A percentile compares a stretch with the other conserved stretches of the same genome.
These are phyloP conservation scores for Lactarius sanguifluus DNA, from an alignment of 768 basidiomycete species.

Conservation along the genomic window DNA sequence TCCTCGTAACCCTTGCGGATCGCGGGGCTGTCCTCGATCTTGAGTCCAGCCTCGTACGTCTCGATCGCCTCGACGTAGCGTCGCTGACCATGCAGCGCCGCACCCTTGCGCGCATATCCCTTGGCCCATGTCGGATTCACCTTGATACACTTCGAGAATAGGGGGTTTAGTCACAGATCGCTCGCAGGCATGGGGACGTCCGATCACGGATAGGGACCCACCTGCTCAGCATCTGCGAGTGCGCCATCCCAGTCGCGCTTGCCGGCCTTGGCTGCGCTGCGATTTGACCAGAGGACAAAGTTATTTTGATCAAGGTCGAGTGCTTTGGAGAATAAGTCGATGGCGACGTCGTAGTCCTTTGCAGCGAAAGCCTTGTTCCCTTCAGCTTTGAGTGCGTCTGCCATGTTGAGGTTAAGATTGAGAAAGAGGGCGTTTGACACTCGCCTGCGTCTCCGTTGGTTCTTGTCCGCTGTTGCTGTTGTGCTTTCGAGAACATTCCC, in stretches of 20 bases:
- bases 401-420: conserved; percentile 15
- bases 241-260: conserved; percentile 76
- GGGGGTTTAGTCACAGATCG: neutral
- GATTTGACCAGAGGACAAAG: conserved; percentile 89
- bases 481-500: conserved; percentile 24
- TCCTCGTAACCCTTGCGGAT: conserved; percentile 87
- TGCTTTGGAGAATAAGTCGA: conserved; percentile 78
- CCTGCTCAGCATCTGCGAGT: conserved; percentile 88
- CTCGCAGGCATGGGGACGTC: neutral
- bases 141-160: conserved; percentile 61
- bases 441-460: neutral
- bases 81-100: conserved; percentile 82
- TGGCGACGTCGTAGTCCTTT: conserved; percentile 88
- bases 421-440: neutral
- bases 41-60: conserved; percentile 79
- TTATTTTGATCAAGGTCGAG: conserved; percentile 81
- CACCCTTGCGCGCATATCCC: conserved; percentile 89
- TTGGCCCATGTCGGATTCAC: conserved; percentile 84
- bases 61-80: conserved; percentile 81
- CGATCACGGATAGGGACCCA: conserved; percentile 37
- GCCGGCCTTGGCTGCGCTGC: conserved; percentile 88
- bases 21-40: conserved; percentile 78
- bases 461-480: neutral
- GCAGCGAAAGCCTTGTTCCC: conserved; percentile 96
- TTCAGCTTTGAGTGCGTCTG: conserved; percentile 73